Conservation (phyloP, 371 early-diverging fungal genomes). For the Choanephora cucurbitarum region DNA sequence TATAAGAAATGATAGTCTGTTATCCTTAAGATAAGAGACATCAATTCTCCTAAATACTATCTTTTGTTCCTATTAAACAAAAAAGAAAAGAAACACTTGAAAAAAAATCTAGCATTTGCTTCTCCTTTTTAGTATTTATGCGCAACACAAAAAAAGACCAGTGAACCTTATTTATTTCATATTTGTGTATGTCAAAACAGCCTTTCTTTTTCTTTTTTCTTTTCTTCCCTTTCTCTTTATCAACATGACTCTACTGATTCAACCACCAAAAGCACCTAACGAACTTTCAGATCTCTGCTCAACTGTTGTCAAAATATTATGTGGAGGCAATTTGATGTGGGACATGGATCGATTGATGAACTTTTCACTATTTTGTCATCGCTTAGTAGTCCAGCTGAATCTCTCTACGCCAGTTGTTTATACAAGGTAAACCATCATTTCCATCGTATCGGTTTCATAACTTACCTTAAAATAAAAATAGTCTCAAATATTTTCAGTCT, state of each 20-base stretch:
- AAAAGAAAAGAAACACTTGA: too few relatives aligned
- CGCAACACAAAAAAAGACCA: conserved; percentile 1
- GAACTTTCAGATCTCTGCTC: conserved; percentile 24
- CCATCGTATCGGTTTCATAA: not conserved
- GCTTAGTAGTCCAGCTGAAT: conserved; percentile 13
- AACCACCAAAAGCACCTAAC: not conserved
- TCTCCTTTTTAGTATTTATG: conserved; percentile 18
- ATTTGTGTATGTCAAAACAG: conserved; percentile 12
- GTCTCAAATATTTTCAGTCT: conserved; percentile 34
- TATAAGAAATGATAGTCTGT: not conserved
- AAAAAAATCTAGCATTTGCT: conserved; percentile 7
- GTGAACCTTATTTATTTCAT: conserved; percentile 2
- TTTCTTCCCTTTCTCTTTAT: not conserved
- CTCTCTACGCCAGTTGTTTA: conserved; percentile 27
- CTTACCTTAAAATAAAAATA: too few relatives aligned
- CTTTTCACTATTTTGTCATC: conserved; percentile 25
- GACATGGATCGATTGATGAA: conserved; percentile 20
- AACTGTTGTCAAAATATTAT: conserved; percentile 9
- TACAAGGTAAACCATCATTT: conserved; percentile 31
- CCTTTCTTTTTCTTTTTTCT: conserved; percentile 1
- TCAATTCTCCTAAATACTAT: conserved; percentile 8
- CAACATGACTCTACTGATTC: not conserved
- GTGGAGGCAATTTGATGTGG: conserved; percentile 15
- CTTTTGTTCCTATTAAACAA: not conserved
- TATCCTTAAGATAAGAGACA: conserved; percentile 2